These are phyloP conservation scores for Cyclotella baltica DNA, from an alignment of 108 stramenopile species.

Conservation along the genomic window DNA sequence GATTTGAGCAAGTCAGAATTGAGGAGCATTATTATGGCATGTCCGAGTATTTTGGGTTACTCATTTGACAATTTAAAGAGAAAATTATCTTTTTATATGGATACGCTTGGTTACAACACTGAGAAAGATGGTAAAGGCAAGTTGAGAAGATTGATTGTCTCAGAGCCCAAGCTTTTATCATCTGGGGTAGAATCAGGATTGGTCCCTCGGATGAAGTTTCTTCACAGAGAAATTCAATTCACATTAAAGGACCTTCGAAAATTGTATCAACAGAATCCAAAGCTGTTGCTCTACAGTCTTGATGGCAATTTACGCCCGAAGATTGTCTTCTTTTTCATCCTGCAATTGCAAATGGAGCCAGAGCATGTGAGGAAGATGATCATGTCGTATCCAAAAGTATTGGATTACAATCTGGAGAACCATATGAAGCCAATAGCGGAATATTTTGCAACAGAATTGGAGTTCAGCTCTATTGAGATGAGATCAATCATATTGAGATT, in stretches of 20 bases:
- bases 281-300: slow-evolving; percentile 70
- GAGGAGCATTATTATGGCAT: slow-evolving; percentile 57
- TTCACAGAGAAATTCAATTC: slow-evolving; percentile 66
- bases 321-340: slow-evolving; percentile 78
- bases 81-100: slow-evolving; percentile 71
- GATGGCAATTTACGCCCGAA: slow-evolving; percentile 79
- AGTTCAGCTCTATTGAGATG: slow-evolving; percentile 66
- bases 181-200: slow-evolving; percentile 70
- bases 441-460: slow-evolving; percentile 71
- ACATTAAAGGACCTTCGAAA: slow-evolving; percentile 58
- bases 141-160: slow-evolving; percentile 58
- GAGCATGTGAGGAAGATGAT: slow-evolving; percentile 67
- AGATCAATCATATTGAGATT: slow-evolving; percentile 66
- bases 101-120: slow-evolving; percentile 60
- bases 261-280: slow-evolving; percentile 68
- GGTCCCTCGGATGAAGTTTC: slow-evolving; percentile 65
- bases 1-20: slow-evolving; percentile 67
- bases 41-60: slow-evolving; percentile 73
- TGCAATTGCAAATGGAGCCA: slow-evolving; percentile 67
- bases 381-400: slow-evolving; percentile 67
- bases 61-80: slow-evolving; percentile 61
- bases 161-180: slow-evolving; percentile 64
- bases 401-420: slow-evolving; percentile 80
- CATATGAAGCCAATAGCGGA: slow-evolving; percentile 74
- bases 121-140: slow-evolving; percentile 40